Evolutionary conservation across 2,329 filamentous ascomycete species (phyloP), one percentile per base, ranked within the genome.

Genomic region (Chaetomium olivaceum): DNA sequence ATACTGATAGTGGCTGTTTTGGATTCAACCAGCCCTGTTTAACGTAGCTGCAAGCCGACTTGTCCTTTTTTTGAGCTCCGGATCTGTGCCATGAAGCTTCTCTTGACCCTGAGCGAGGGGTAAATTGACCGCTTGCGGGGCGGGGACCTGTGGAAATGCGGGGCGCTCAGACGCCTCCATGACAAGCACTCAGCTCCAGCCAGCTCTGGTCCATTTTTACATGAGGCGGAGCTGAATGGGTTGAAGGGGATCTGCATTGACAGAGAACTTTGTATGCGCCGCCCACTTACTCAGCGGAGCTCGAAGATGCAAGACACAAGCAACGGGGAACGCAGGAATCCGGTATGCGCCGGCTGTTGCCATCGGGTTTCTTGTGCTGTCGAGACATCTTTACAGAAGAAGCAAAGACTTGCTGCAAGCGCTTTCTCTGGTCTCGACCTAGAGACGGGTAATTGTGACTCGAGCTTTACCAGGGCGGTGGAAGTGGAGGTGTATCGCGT

Each of bases 121-220:
- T 59, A 56, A 59, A 36, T 14, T 64, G 39, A 21, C 51, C 50
- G 57, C 23, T 57, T 64, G 57, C 58, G 62, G 62, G 57, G 57
- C 56, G 14, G n/a, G 48, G 27, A 61, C 23, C 2, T 58, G 25
- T 14, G 23, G 19, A 52, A 61, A 31, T 51, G 58, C 33, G 58
- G 58, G 58, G 58, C 58, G n/a, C 5, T 8, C 8, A 14, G 14
- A 36, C 19, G 25, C 9, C 52, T 29, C 52, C 16, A 56, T 23
- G n/a, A 56, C n/a, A 31, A 6, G 27, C 27, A n/a, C n/a, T n/a
- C n/a, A 29, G 27, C 27, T 29, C 27, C 27, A 29, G 29, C 27
- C 27, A 29, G 29, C 27, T 12, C 5, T 19, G 39, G 16, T n/a
- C 39, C 39, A 43, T 43, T 43, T 43, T 43, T 43, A n/a, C 39